Conservation (phyloP, 441 rosid genomes). For the Populus hybrid region DNA sequence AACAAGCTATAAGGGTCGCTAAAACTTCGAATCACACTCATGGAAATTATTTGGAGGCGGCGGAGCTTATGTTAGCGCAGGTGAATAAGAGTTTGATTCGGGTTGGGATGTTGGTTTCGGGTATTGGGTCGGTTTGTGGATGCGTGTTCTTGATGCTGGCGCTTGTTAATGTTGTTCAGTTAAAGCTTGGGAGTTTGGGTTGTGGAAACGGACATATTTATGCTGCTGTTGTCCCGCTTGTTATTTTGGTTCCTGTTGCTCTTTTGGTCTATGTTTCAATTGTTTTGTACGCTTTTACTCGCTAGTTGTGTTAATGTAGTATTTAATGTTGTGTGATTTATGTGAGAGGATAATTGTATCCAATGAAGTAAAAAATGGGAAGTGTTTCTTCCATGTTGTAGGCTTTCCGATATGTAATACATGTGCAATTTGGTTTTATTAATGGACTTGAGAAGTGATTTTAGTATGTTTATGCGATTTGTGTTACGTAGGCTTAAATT, state of each 20-base stretch:
- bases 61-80: constrained; percentile 22
- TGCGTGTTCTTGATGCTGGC: constrained; percentile 73
- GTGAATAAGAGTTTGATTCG: constrained; percentile 54
- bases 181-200: constrained; percentile 69
- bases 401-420: neutral
- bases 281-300: constrained; percentile 65
- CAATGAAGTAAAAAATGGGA: neutral
- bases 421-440: neutral
- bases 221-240: constrained; percentile 72
- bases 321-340: neutral
- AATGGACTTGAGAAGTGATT: neutral
- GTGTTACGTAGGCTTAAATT: neutral
- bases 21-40: constrained; percentile 14
- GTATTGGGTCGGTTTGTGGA: constrained; percentile 66
- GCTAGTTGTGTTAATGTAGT: constrained; percentile 17
- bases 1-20: constrained; percentile 61
- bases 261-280: constrained; percentile 49
- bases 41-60: neutral
- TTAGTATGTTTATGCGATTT: neutral
- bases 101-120: constrained; percentile 68
- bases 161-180: constrained; percentile 66
- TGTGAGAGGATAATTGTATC: neutral
- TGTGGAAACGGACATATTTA: constrained; percentile 61
- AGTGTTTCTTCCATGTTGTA: neutral
- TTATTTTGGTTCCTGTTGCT: constrained; percentile 62